Evolutionary conservation across 495 filamentous ascomycete genomes (phyloP).

Genomic region (Acidomyces sp.): DNA sequence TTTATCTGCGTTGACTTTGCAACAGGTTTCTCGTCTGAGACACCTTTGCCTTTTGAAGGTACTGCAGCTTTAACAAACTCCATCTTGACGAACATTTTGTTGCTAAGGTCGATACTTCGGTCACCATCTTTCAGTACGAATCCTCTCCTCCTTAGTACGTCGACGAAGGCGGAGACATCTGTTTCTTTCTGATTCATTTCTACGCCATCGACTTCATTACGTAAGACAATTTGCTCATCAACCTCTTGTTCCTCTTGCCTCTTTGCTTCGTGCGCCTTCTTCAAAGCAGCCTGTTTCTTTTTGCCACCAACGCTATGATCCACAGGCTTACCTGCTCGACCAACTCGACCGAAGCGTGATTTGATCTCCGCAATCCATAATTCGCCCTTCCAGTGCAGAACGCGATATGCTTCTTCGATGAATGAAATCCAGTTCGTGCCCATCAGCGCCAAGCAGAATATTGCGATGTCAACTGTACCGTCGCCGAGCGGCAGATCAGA

Average conservation of each 20-base stretch:
- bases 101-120: constrained; percentile 59
- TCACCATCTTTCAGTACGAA: constrained; percentile 55
- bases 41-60: constrained; percentile 58
- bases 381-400: constrained; percentile 84
- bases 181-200: constrained; percentile 44
- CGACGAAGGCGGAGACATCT: constrained; percentile 77
- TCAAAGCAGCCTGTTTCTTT: constrained; percentile 35
- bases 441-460: constrained; percentile 96
- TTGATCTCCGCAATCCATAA: constrained; percentile 96
- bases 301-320: constrained; percentile 49
- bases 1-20: constrained; percentile 30
- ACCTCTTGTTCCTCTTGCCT: constrained; percentile 34
- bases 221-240: constrained; percentile 26
- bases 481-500: constrained; percentile 63
- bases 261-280: constrained; percentile 38
- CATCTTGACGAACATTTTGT: constrained; percentile 99
- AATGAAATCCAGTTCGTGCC: constrained; percentile 96
- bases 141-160: constrained; percentile 62
- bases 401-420: constrained; percentile 83
- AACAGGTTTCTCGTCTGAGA: constrained; percentile 39
- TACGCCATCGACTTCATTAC: constrained; percentile 37
- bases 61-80: constrained; percentile 68
- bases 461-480: constrained; percentile 62
- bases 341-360: constrained; percentile 62
- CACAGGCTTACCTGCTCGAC: constrained; percentile 43